Percentiles rank a stretch among this genome's conserved stretches.
Conservation (phyloP, 2,329 filamentous ascomycete genomes). For the Xylariaceae sp. region DNA sequence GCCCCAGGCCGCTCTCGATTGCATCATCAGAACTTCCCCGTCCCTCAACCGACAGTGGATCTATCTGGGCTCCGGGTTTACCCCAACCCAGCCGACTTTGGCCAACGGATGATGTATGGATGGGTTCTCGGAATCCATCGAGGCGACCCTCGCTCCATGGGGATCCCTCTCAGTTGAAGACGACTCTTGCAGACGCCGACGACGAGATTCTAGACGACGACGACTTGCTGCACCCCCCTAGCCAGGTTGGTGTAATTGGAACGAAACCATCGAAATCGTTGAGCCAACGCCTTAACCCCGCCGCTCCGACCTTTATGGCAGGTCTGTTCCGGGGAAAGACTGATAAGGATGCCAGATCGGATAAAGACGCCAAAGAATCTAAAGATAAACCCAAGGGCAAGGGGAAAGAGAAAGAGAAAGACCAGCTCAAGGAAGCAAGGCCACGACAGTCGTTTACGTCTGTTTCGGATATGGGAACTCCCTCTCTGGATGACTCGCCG, state of each 20-base stretch:
- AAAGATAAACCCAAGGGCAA: conserved; percentile 37
- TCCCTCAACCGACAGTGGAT: conserved; percentile 74
- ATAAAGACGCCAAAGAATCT: conserved; percentile 34
- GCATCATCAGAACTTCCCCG: conserved; percentile 68
- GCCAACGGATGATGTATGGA: conserved; percentile 56
- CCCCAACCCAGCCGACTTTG: conserved; percentile 57
- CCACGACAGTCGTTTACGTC: conserved; percentile 35
- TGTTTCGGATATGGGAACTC: conserved; percentile 35
- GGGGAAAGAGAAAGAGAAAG: conserved; percentile 38
- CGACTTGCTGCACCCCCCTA: conserved; percentile 51
- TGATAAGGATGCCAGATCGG: conserved; percentile 30
- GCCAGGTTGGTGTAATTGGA: conserved; percentile 70
- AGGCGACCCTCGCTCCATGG: conserved; percentile 78
- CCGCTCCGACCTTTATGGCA: conserved; percentile 82
- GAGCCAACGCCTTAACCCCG: conserved; percentile 72
- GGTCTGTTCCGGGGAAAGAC: conserved; percentile 54
- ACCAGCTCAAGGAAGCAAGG: conserved; percentile 40
- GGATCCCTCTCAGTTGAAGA: conserved; percentile 60
- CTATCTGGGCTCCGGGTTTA: conserved; percentile 61
- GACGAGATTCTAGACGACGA: conserved; percentile 61
- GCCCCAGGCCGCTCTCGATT: conserved; percentile 65
- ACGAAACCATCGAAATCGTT: conserved; percentile 61
- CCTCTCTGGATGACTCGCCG: conserved; percentile 46
- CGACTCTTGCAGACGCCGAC: conserved; percentile 59
- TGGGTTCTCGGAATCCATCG: conserved; percentile 61